Percentiles rank a stretch among this genome's conserved stretches.
Conservation (phyloP, 2,329 filamentous ascomycete genomes). For the Ophiosphaerella herpotricha region DNA sequence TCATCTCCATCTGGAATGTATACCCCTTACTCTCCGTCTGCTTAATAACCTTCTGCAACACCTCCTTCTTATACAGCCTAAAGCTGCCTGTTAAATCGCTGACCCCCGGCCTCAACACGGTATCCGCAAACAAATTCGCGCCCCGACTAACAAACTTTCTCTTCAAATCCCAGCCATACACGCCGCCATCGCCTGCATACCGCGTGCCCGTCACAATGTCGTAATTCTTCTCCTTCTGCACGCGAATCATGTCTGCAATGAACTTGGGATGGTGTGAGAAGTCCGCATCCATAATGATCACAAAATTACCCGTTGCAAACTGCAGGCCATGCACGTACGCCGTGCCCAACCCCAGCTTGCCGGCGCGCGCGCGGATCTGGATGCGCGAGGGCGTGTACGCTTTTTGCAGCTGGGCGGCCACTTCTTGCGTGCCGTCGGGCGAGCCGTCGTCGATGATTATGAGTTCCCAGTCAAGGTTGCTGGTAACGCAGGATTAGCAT, state of each 20-base stretch:
- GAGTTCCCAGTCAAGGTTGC: constrained; percentile 94
- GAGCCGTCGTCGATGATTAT: constrained; percentile 98
- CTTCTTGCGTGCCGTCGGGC: constrained; percentile 89
- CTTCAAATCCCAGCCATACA: constrained; percentile 96
- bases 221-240: constrained; percentile 77
- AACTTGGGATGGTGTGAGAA: constrained; percentile 99
- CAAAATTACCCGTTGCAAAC: constrained; percentile 88
- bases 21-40: constrained; percentile 96
- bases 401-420: constrained; percentile 88
- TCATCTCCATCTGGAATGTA: constrained; percentile 99
- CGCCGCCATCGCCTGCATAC: constrained; percentile 83
- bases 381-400: constrained; percentile 78
- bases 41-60: constrained; percentile 86
- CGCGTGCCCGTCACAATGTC: constrained; percentile 97
- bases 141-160: constrained; percentile 75
- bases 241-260: constrained; percentile 89
- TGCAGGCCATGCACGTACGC: constrained; percentile 95
- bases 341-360: constrained; percentile 95
- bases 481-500: constrained; percentile 45
- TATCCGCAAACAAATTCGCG: constrained; percentile 95
- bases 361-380: constrained; percentile 81
- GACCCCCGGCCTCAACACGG: constrained; percentile 87
- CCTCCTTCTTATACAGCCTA: constrained; percentile 87
- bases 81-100: constrained; percentile 96
- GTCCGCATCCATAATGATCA: constrained; percentile 99